Evolutionary conservation across 2,329 filamentous ascomycete species (phyloP), one percentile per base, ranked within the genome.

Genomic region (Hymenoscyphus fructigenus): DNA sequence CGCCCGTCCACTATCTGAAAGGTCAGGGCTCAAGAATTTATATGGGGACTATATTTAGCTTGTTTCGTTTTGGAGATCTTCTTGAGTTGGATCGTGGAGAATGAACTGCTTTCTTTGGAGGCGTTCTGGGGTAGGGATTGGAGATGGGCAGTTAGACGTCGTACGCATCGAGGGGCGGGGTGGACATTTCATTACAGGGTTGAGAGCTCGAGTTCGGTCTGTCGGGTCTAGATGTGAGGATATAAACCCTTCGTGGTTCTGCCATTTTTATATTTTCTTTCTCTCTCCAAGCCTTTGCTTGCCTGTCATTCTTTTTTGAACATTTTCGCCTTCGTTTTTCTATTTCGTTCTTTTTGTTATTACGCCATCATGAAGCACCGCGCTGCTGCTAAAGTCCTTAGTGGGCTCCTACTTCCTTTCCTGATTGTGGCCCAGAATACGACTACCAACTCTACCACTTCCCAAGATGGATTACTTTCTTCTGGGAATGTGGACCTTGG

Each of bases 401-500:
- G 10, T 4, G 58, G 23, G 14, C 58, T 60, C 15, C 10, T 60
- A 23, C 58, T 60, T 12, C 58, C 58, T 2, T 32, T 29, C 38
- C 9, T 50, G 4, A n/a, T 44, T 3, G n/a, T 20, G n/a, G 58
- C 58, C 7, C 38, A 44, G 34, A 59, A 47, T 20, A 20, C 23
- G 15, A 47, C 36, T 5, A 17, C 58, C 9, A 29, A 23, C 0
- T 44, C 23, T 10, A 60, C 47, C 10, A 60, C 38, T 6, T 47
- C 15, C 15, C 23, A 36, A 14, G 36, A 29, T n/a, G 58, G 32
- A n/a, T 28, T 60, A 15, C 15, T 60, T 15, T 47, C 58, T 50
- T n/a, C 36, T 32, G 41, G 58, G 6, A 60, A 60, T 60, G 66
- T 69, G 20, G 65, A 64, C 4, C 66, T 74, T 12, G 77, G 77